A percentile compares a stretch with the other conserved stretches of the same genome.
These are phyloP conservation scores for Rhexocercosporidium sp. DNA, from an alignment of 2,329 filamentous ascomycete genomes.

Conservation along the genomic window DNA sequence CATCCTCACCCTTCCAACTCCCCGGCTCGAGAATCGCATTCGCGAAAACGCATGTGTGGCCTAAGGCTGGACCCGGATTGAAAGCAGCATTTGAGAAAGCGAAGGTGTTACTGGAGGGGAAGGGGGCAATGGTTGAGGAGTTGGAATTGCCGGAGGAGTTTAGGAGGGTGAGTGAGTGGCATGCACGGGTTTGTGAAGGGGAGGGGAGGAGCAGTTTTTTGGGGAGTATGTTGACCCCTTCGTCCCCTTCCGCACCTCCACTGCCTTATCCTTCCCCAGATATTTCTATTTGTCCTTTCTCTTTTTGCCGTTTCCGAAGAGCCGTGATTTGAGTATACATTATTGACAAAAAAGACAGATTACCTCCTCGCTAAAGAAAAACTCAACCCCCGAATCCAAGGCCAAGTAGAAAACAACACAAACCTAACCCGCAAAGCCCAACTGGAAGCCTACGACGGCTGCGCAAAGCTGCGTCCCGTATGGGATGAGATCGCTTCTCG, in stretches of 20 bases:
- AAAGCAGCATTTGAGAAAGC: slow-evolving; percentile 49
- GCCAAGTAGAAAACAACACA: slow-evolving; percentile 55
- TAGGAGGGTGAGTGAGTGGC: slow-evolving; percentile 55
- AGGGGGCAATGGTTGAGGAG: slow-evolving; percentile 62
- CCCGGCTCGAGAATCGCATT: slow-evolving; percentile 59
- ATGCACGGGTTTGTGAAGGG: slow-evolving; percentile 53
- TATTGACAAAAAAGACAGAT: slow-evolving; percentile 45
- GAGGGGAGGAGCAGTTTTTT: slow-evolving; percentile 61
- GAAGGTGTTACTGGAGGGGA: slow-evolving; percentile 45
- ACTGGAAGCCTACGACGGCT: slow-evolving; percentile 59
- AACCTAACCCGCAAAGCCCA: slow-evolving; percentile 52
- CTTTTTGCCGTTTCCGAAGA: neutral
- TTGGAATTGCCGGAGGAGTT: slow-evolving; percentile 58
- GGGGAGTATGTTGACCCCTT: slow-evolving; percentile 31
- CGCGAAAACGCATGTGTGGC: slow-evolving; percentile 58
- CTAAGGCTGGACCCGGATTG: slow-evolving; percentile 51
- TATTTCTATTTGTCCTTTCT: no score
- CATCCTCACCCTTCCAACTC: slow-evolving; percentile 43
- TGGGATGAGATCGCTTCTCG: slow-evolving; percentile 56
- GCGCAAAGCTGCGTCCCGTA: slow-evolving; percentile 57
- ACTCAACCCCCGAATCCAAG: slow-evolving; percentile 51
- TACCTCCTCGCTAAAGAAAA: slow-evolving; percentile 54
- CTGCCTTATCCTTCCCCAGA: no score
- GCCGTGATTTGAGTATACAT: no score
- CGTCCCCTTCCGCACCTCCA: neutral